phyloP scores from a whole-genome alignment of 169 alveolate genomes.

The Cryptosporidium baileyi region DNA sequence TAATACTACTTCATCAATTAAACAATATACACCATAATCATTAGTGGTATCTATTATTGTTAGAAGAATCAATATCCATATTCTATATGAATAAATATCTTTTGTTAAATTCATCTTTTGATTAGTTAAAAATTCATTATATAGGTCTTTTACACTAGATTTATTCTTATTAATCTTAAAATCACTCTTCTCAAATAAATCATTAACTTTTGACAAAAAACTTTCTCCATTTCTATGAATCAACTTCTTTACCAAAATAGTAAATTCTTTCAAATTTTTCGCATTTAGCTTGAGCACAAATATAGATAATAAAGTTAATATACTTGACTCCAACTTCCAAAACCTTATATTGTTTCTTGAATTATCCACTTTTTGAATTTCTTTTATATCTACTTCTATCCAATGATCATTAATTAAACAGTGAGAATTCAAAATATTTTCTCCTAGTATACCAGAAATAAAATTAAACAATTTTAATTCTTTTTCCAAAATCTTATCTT shows the following conservation, averaged over 20 bases:
- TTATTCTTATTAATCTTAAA: background rate
- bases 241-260: background rate
- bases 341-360: background rate
- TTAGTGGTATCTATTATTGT: constrained; percentile 8
- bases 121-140: background rate
- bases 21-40: constrained; percentile 39
- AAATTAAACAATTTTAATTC: background rate
- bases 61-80: constrained; percentile 35
- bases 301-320: constrained; percentile 21
- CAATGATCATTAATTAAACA: background rate
- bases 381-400: background rate
- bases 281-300: constrained; percentile 14
- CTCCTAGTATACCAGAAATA: constrained; percentile 14
- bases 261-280: constrained; percentile 10
- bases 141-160: background rate
- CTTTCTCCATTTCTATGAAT: constrained; percentile 50
- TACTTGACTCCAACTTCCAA: constrained; percentile 43
- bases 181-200: background rate
- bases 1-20: constrained; percentile 31
- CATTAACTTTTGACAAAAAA: constrained; percentile 1
- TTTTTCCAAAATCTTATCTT: background rate
- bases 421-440: background rate
- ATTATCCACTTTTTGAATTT: background rate
- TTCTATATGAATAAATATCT: constrained; percentile 42
- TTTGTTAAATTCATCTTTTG: background rate